These are phyloP conservation scores for Podospora bellae-mahoneyi DNA, from an alignment of 495 filamentous ascomycete species.

Conservation along the genomic window DNA sequence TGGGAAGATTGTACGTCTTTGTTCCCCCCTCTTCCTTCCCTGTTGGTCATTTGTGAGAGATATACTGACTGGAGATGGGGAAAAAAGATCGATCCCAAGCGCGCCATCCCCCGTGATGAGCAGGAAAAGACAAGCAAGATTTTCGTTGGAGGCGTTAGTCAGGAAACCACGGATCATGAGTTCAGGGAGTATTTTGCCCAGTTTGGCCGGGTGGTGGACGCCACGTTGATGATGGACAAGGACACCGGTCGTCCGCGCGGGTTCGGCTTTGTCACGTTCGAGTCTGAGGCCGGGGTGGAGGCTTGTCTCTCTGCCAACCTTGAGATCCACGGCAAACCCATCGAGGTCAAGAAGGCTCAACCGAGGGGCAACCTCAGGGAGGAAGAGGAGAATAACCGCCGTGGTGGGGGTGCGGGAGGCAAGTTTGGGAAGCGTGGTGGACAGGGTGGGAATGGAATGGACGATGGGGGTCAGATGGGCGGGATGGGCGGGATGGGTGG, in stretches of 20 bases:
- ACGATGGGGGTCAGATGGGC: slow-evolving; percentile 28
- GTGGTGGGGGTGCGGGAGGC: slow-evolving; percentile 45
- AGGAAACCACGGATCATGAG: slow-evolving; percentile 91
- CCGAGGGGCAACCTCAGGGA: slow-evolving; percentile 92
- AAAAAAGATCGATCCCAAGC: slow-evolving; percentile 88
- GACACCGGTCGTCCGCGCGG: slow-evolving; percentile 93
- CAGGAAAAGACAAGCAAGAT: slow-evolving; percentile 98
- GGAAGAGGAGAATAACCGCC: slow-evolving; percentile 73
- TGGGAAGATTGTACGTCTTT: slow-evolving; percentile 84
- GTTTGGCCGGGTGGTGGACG: slow-evolving; percentile 93
- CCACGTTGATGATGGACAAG: slow-evolving; percentile 99
- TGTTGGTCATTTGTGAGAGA: too few species aligned
- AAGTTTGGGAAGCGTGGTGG: slow-evolving; percentile 46
- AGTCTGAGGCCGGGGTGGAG: slow-evolving; percentile 92
- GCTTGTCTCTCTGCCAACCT: slow-evolving; percentile 75
- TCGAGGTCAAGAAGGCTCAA: slow-evolving; percentile 97
- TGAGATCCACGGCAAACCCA: slow-evolving; percentile 89
- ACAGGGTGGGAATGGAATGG: slow-evolving; percentile 33
- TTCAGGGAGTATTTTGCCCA: slow-evolving; percentile 96
- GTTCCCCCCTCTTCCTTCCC: too few species aligned
- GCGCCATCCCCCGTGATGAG: slow-evolving; percentile 94
- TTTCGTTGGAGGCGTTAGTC: slow-evolving; percentile 95
- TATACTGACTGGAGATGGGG: too few species aligned
- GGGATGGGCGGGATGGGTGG: slow-evolving; percentile 27
- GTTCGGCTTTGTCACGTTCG: slow-evolving; percentile 99